phyloP scores from a whole-genome alignment of 768 basidiomycete genomes.

The Plicaturopsis crispa region DNA sequence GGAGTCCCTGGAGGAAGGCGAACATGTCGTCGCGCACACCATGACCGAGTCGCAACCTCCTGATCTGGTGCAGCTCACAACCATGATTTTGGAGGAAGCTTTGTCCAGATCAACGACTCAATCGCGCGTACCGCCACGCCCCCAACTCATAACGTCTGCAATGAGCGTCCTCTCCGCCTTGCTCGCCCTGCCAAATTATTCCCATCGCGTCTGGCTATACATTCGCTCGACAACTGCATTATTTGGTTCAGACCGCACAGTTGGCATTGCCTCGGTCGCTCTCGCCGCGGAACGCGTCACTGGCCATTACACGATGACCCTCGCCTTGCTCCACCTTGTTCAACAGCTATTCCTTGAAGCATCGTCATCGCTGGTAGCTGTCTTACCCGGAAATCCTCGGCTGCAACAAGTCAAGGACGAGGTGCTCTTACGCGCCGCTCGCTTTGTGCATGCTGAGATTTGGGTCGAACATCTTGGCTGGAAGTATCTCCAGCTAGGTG shows the following conservation, averaged over 20 bases:
- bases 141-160: conserved; percentile 68
- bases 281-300: conserved; percentile 63
- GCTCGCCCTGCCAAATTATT: conserved; percentile 64
- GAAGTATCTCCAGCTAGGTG: conserved; percentile 78
- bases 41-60: conserved; percentile 49
- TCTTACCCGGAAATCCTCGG: conserved; percentile 48
- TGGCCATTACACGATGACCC: conserved; percentile 77
- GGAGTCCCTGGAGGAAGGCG: conserved; percentile 54
- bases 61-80: conserved; percentile 74
- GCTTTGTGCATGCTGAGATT: conserved; percentile 78
- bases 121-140: conserved; percentile 31
- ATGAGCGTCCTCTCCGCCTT: conserved; percentile 77
- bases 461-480: conserved; percentile 84
- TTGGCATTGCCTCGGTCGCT: conserved; percentile 56
- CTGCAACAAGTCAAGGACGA: conserved; percentile 76
- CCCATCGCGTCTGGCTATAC: conserved; percentile 85
- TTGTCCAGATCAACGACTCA: conserved; percentile 40
- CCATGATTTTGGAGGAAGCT: conserved; percentile 75
- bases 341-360: conserved; percentile 73
- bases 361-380: conserved; percentile 37
- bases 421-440: conserved; percentile 68
- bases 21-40: conserved; percentile 42
- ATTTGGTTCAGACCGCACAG: conserved; percentile 55
- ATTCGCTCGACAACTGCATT: conserved; percentile 72
- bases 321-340: conserved; percentile 70